Conservation (phyloP, 345 rosid species). For the Capsella bursapastoris region DNA sequence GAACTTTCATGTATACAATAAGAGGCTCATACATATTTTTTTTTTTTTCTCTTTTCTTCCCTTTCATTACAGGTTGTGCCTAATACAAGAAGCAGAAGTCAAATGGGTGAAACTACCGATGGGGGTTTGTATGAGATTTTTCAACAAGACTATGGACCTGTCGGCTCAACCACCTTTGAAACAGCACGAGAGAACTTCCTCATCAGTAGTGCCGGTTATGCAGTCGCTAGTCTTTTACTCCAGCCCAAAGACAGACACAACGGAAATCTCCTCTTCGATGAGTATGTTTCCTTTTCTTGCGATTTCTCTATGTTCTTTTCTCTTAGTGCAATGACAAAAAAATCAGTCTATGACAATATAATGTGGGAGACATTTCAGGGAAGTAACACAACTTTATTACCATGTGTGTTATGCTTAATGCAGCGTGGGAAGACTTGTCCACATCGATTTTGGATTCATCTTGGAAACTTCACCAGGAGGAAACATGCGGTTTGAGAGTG, state of each 20-base stretch:
- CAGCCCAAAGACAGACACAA: conserved; percentile 99
- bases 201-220: conserved; percentile 98
- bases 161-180: conserved; percentile 90
- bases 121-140: conserved; percentile 98
- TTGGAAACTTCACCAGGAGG: conserved; percentile 96
- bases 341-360: neutral
- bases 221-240: conserved; percentile 95
- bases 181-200: conserved; percentile 95
- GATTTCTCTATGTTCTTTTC: conserved; percentile 12
- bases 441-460: conserved; percentile 96
- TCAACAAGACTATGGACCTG: conserved; percentile 97
- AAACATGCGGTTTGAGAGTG: conserved; percentile 97
- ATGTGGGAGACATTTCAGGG: neutral
- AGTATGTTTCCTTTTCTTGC: conserved; percentile 48
- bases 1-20: neutral
- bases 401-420: conserved; percentile 33
- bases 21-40: neutral
- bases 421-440: conserved; percentile 94
- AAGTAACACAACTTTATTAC: neutral
- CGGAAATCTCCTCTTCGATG: conserved; percentile 97
- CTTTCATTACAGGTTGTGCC: conserved; percentile 77
- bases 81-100: conserved; percentile 91
- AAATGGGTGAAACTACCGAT: conserved; percentile 99
- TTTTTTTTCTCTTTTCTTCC: neutral
- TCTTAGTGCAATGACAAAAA: conserved; percentile 5